Percentiles rank a stretch among this genome's conserved stretches.
These are phyloP conservation scores for Leucocoprinus birnbaumii DNA, from an alignment of 768 basidiomycete genomes.

Conservation along the genomic window DNA sequence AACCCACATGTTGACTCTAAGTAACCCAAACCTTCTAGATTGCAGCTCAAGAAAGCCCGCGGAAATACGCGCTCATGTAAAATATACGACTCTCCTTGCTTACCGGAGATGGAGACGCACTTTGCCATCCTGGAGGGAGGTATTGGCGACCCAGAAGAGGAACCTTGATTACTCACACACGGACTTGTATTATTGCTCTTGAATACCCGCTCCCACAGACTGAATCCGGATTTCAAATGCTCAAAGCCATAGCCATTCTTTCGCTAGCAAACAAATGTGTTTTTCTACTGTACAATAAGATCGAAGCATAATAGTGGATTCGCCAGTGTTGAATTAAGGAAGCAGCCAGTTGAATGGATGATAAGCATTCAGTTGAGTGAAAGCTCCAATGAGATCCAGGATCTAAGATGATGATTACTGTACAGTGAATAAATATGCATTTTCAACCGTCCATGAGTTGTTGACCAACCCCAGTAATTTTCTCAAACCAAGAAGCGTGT, in stretches of 20 bases:
- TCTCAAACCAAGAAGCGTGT: constrained; percentile 75
- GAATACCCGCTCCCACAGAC: constrained; percentile 7
- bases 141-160: constrained; percentile 94
- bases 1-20: constrained; percentile 7
- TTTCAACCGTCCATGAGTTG: constrained; percentile 28
- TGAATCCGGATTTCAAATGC: neutral
- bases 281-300: constrained; percentile 17
- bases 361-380: constrained; percentile 33
- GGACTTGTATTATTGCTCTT: neutral
- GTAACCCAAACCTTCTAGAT: constrained; percentile 33
- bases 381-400: constrained; percentile 20
- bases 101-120: constrained; percentile 94
- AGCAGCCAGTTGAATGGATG: constrained; percentile 49
- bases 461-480: constrained; percentile 16
- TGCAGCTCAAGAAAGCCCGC: constrained; percentile 90
- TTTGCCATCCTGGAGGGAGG: constrained; percentile 92
- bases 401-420: constrained; percentile 12
- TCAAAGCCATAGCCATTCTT: neutral
- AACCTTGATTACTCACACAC: constrained; percentile 39
- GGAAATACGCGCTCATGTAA: constrained; percentile 93
- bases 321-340: neutral
- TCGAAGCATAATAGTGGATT: neutral
- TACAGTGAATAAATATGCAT: constrained; percentile 17
- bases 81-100: constrained; percentile 96
- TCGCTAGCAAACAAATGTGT: neutral